Evolutionary conservation across 345 rosid genomes (phyloP).

Genomic region (Streptanthus diversifolius): DNA sequence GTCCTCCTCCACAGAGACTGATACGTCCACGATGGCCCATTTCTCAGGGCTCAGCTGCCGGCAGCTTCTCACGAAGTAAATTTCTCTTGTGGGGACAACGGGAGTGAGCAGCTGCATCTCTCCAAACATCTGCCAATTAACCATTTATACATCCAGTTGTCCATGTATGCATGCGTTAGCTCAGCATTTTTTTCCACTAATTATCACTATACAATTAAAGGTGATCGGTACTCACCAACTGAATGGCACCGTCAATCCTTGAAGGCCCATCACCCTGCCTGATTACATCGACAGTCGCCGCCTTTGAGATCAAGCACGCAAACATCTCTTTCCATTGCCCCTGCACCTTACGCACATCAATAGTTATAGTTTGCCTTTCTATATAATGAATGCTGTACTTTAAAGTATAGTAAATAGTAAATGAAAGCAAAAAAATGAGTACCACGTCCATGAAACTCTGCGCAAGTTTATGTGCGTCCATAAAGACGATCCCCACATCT

Average conservation of each 20-base stretch:
- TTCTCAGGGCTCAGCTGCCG: conserved; percentile 75
- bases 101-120: conserved; percentile 97
- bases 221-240: conserved; percentile 52
- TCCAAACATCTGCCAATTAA: conserved; percentile 91
- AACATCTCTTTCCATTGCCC: conserved; percentile 97
- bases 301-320: conserved; percentile 88
- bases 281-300: conserved; percentile 74
- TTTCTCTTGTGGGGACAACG: conserved; percentile 86
- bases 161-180: conserved; percentile 7
- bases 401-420: not conserved
- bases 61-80: conserved; percentile 77
- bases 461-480: conserved; percentile 74
- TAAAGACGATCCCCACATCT: conserved; percentile 69
- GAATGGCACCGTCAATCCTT: conserved; percentile 66
- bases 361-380: not conserved
- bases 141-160: not conserved
- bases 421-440: not conserved
- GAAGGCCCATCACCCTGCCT: conserved; percentile 73
- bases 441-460: conserved; percentile 93
- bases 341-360: conserved; percentile 33
- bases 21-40: conserved; percentile 94
- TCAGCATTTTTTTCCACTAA: not conserved
- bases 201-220: not conserved
- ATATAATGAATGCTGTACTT: not conserved
- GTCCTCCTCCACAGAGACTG: conserved; percentile 78